Evolutionary conservation across 805 yeast genomes (phyloP), one percentile per base, ranked within the genome.

Genomic region (Ascoidea rubescens): DNA sequence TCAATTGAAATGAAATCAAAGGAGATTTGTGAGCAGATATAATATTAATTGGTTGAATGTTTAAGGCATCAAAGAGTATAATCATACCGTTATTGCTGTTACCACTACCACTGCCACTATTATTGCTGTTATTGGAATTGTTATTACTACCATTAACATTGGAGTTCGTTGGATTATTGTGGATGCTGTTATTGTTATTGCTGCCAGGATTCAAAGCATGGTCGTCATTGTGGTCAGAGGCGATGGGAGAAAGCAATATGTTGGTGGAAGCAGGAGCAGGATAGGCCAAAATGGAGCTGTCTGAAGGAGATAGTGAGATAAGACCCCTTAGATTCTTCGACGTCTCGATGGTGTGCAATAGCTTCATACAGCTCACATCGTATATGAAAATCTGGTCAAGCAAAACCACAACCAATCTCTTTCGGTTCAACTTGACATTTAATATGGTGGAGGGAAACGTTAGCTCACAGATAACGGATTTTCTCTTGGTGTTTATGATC

Each of bases 341-440:
- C 0, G 80, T 75, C 49, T 84, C 88, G 43, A 84, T 75, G 1
- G 84, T 82, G 60, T 81, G 85, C 46, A 91, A 64, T 31, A 90
- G 75, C 60, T 86, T 81, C 82, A 91, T 89, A 64, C 95, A 87
- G 53, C 93, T 80, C 55, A 91, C 83, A 65, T 91, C 97, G 68
- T 91, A 93, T 48, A 91, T 78, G 63, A 81, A 86, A 7, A 93
- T 79, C 65, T 90, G 95, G 55, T 87, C 91, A 50, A 79, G 72
- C 51, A 91, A 70, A 5, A 86, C 79, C 16, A 90, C 93, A 37
- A 87, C 74, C 57, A 91, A 72, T 48, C 97, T 70, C 59, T 85
- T 84, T 47, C 97, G 74, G 66, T 91, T 93, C 68, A 91, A 74
- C 58, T 79, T 79, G 42, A 91, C 83, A 50, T 78, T 79, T 31